Evolutionary conservation across 805 yeast genomes (phyloP).

Genomic region (Candida namnaoensis): DNA sequence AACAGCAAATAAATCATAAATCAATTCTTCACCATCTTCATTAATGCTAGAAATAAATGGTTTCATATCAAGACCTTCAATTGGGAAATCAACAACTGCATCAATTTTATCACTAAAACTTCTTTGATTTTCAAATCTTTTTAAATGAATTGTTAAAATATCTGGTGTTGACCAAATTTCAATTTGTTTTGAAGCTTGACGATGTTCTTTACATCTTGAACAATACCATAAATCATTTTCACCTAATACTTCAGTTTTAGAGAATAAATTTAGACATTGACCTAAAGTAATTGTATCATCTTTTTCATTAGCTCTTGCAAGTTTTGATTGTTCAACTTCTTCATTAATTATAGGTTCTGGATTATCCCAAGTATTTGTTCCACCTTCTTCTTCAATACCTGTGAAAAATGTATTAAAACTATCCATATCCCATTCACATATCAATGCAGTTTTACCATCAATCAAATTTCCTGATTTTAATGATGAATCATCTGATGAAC

Average conservation of each 20-base stretch:
- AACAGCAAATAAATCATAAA: conserved; percentile 85
- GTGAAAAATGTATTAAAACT: conserved; percentile 44
- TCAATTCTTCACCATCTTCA: conserved; percentile 19
- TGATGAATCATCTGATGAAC: too few relatives aligned
- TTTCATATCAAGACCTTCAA: conserved; percentile 68
- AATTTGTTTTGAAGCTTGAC: conserved; percentile 84
- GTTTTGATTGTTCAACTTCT: conserved; percentile 42
- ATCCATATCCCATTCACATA: conserved; percentile 61
- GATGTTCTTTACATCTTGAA: conserved; percentile 79
- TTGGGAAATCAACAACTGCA: conserved; percentile 79
- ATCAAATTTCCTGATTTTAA: conserved; percentile 11
- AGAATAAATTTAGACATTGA: conserved; percentile 69
- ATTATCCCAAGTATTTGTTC: conserved; percentile 46
- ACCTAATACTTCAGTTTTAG: conserved; percentile 77
- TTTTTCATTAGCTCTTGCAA: conserved; percentile 16
- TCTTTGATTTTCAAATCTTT: conserved; percentile 78
- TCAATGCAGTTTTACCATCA: conserved; percentile 28
- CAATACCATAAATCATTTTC: conserved; percentile 93
- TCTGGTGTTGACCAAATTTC: conserved; percentile 95
- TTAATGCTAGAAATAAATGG: conserved; percentile 36
- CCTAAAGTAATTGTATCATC: conserved; percentile 45
- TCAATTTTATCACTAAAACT: conserved; percentile 87
- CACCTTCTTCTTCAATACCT: conserved; percentile 35
- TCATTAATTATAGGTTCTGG: conserved; percentile 42
- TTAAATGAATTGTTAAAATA: conserved; percentile 79